phyloP scores from a whole-genome alignment of 352 stramenopile species.

The Phytophthora palmivora region DNA sequence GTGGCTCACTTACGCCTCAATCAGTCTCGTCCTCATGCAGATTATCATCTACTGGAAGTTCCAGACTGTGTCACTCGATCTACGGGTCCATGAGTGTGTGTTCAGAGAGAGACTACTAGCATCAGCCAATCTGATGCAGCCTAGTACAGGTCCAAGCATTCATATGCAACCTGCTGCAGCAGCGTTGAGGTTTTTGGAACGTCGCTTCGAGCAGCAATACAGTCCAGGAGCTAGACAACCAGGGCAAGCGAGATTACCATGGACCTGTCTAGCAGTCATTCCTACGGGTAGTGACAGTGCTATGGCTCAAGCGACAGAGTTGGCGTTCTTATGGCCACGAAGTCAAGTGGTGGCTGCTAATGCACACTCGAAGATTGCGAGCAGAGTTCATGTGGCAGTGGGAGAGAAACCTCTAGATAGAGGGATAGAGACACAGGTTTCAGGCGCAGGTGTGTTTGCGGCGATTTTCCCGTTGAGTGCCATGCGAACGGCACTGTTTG shows the following conservation, averaged over 20 bases:
- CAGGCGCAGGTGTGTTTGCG: conserved; percentile 42
- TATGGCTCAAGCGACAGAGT: conserved; percentile 39
- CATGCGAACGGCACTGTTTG: conserved; percentile 48
- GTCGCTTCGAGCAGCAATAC: conserved; percentile 72
- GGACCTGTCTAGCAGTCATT: conserved; percentile 71
- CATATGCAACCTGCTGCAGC: conserved; percentile 28
- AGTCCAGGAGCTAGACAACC: conserved; percentile 31
- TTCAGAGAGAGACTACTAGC: conserved; percentile 64
- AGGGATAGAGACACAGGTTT: conserved; percentile 14
- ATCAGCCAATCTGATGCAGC: conserved; percentile 34
- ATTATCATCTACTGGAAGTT: conserved; percentile 55
- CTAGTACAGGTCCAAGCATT: conserved; percentile 15
- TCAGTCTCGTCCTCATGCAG: conserved; percentile 56
- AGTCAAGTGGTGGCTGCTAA: conserved; percentile 51
- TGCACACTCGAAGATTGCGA: conserved; percentile 42
- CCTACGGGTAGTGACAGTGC: conserved; percentile 39
- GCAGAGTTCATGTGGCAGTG: conserved; percentile 53
- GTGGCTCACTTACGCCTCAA: conserved; percentile 67
- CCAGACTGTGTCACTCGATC: conserved; percentile 51
- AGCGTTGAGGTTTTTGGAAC: conserved; percentile 57
- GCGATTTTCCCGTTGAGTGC: conserved; percentile 41
- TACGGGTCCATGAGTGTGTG: conserved; percentile 74
- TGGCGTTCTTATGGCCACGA: conserved; percentile 64
- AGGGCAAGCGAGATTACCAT: conserved; percentile 49
- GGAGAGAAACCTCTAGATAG: conserved; percentile 31